Conservation (phyloP, 371 early-diverging fungal species). For the Umbelopsis sp. region DNA sequence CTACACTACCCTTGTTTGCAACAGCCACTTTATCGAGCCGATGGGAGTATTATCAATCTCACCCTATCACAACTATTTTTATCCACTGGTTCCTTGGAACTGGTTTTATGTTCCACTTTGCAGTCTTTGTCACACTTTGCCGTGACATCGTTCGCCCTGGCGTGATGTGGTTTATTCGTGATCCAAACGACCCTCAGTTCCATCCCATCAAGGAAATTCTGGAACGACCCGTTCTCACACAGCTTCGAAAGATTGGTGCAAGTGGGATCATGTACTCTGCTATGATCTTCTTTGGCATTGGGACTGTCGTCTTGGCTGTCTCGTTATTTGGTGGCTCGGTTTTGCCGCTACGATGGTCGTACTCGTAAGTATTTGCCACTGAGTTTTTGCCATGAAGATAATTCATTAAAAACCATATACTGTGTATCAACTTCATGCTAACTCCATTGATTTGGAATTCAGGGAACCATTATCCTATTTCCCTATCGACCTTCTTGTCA, state of each 20-base stretch:
- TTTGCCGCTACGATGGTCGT: constrained; percentile 55
- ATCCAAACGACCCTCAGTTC: constrained; percentile 92
- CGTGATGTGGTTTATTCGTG: constrained; percentile 95
- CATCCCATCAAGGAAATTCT: constrained; percentile 90
- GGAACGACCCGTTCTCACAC: constrained; percentile 72
- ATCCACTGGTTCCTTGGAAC: constrained; percentile 93
- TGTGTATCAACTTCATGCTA: not conserved
- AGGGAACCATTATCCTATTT: constrained; percentile 73
- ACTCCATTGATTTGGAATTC: not conserved
- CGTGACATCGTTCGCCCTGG: constrained; percentile 86
- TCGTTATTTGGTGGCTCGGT: constrained; percentile 30
- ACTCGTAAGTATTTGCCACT: constrained; percentile 44
- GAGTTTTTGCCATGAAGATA: not conserved
- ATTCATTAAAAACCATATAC: not conserved
- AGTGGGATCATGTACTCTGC: constrained; percentile 79
- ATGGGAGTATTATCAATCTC: constrained; percentile 48
- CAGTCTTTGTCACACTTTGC: constrained; percentile 75
- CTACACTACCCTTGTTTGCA: constrained; percentile 74
- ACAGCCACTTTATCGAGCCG: constrained; percentile 59
- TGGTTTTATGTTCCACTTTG: constrained; percentile 89
- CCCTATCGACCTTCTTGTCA: constrained; percentile 76
- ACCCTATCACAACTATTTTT: constrained; percentile 73
- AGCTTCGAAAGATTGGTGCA: constrained; percentile 77
- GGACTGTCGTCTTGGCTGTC: constrained; percentile 54
- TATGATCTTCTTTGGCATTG: constrained; percentile 71